A percentile compares a stretch with the other conserved stretches of the same genome.
phyloP scores from a whole-genome alignment of 1,284 basidiomycete species.

The Golubevia pallescens region DNA sequence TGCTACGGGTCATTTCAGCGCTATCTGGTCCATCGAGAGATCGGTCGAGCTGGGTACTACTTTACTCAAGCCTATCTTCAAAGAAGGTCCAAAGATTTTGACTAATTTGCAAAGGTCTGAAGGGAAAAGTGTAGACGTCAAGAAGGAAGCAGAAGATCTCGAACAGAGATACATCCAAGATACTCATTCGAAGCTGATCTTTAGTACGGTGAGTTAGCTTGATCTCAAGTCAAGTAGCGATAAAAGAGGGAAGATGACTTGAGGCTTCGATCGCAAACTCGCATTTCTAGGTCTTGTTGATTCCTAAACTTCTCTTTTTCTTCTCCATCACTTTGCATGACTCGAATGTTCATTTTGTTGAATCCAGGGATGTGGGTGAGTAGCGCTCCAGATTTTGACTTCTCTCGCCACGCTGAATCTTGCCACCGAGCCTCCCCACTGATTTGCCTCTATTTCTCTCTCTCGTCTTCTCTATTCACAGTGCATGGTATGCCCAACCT shows the following conservation, averaged over 20 bases:
- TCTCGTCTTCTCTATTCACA: too few species aligned
- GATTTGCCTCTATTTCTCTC: too few species aligned
- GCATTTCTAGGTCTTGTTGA: too few species aligned
- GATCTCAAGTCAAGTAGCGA: too few species aligned
- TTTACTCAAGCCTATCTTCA: neutral
- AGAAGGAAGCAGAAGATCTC: neutral
- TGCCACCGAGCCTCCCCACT: too few species aligned
- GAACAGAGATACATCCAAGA: neutral
- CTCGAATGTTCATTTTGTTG: neutral
- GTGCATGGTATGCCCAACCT: neutral
- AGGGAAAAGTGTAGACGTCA: neutral
- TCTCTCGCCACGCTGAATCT: too few species aligned
- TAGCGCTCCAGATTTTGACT: too few species aligned
- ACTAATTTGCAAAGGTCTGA: neutral
- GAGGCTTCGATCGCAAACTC: too few species aligned
- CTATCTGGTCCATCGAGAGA: neutral
- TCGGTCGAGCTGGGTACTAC: neutral
- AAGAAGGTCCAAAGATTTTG: neutral
- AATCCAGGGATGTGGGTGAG: neutral
- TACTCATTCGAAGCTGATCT: neutral
- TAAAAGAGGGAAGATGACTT: too few species aligned
- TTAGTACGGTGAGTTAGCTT: neutral
- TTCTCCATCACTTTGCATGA: too few species aligned
- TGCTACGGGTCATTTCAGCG: slow-evolving; percentile 26
- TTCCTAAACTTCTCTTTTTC: too few species aligned